Evolutionary conservation across 169 alveolate genomes (phyloP), one percentile per base, ranked within the genome.

Genomic region (Eimeria necatrix): DNA sequence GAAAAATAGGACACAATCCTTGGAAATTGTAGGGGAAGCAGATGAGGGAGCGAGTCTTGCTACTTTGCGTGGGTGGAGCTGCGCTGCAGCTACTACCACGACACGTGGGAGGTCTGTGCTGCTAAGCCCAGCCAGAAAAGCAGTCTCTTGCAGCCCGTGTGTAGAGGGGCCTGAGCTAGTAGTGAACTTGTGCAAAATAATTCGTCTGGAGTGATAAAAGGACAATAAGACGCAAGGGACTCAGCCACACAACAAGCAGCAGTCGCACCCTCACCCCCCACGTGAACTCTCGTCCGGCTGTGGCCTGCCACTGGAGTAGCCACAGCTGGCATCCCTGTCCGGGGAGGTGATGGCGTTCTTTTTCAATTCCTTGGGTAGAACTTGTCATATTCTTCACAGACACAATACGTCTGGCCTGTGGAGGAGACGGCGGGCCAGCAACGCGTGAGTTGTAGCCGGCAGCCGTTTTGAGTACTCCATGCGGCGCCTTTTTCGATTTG

Each of bases 261-360:
- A 85, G 92, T 60, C 92, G 92, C 92, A 85, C 92, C 92, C 92
- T 85, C 92, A 85, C 92, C 92, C 92, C 92, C 92, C 92, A 85
- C 92, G 80, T 85, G 92, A 85, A 60, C 76, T 85, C 80, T 85
- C 61, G 24, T 85, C 81, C 80, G 92, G 61, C 80, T 85, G 92
- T 85, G 92, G 92, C 92, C 92, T 85, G 92, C 92, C 90, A 85
- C 92, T 85, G 92, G 92, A 60, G 92, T 41, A 85, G 92, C 92
- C 92, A 85, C 92, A 60, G 81, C 80, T 85, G 92, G 92, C 92
- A 53, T 53, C 73, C 59, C 80, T 41, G 92, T 85, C 92, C 76
- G 60, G 61, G 92, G 92, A 41, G 81, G 81, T 20, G 92, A 85
- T 41, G 24, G 64, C 92, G 92, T 60, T 85, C 70, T 78, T 85